These are phyloP conservation scores for Actinidia polygama DNA, from an alignment of 179 eudicot species.

Conservation along the genomic window DNA sequence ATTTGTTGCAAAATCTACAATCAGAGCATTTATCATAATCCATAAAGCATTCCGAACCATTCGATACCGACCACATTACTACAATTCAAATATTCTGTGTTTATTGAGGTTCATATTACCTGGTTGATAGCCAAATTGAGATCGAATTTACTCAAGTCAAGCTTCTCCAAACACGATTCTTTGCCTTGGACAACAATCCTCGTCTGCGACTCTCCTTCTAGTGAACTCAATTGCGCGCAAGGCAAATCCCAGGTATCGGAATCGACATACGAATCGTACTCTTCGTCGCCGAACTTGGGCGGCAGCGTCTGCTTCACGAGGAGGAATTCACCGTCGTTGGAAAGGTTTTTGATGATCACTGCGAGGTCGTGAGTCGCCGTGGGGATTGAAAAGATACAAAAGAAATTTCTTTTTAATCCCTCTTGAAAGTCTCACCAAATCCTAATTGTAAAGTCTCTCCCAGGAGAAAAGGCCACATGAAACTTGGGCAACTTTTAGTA, in stretches of 20 bases:
- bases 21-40: background rate
- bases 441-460: too few species aligned
- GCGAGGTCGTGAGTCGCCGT: constrained; percentile 63
- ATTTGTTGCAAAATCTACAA: constrained; percentile 63
- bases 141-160: constrained; percentile 53
- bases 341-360: constrained; percentile 52
- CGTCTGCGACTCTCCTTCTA: constrained; percentile 30
- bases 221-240: constrained; percentile 35
- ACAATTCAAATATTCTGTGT: background rate
- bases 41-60: background rate
- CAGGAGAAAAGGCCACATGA: too few species aligned
- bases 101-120: constrained; percentile 34
- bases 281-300: constrained; percentile 60
- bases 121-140: constrained; percentile 49
- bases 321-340: constrained; percentile 52
- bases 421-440: too few species aligned
- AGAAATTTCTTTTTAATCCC: too few species aligned
- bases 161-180: constrained; percentile 38
- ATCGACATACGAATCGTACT: constrained; percentile 78
- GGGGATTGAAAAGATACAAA: constrained; percentile 20
- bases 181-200: constrained; percentile 44
- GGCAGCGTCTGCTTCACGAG: constrained; percentile 68
- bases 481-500: too few species aligned
- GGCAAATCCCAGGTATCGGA: constrained; percentile 92
- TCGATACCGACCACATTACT: background rate